A percentile compares a stretch with the other conserved stretches of the same genome.
Conservation (phyloP, 208 protist genomes). For the Trypanosomatidae sp. region DNA sequence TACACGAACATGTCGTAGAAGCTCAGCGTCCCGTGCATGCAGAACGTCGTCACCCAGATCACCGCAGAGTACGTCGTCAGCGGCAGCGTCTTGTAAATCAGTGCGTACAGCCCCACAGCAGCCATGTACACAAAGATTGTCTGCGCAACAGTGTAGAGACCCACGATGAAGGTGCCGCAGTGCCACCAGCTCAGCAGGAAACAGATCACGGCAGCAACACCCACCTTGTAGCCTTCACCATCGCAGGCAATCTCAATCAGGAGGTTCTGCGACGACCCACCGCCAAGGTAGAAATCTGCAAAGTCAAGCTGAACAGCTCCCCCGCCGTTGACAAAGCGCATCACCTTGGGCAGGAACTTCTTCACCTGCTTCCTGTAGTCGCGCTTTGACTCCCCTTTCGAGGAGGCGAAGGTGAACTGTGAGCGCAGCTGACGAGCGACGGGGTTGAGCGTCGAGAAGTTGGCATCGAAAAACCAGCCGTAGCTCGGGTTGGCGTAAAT, state of each 20-base stretch:
- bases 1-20: conserved; percentile 73
- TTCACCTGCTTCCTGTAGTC: conserved; percentile 11
- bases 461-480: conserved; percentile 54
- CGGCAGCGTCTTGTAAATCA: conserved; percentile 39
- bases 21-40: conserved; percentile 55
- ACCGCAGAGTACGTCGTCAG: conserved; percentile 44
- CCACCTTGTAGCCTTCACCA: conserved; percentile 46
- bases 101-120: conserved; percentile 36
- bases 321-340: conserved; percentile 15
- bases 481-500: conserved; percentile 40
- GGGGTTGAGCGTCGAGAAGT: conserved; percentile 34
- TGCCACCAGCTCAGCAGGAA: conserved; percentile 41
- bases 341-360: conserved; percentile 12
- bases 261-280: conserved; percentile 31
- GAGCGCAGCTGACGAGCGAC: conserved; percentile 29
- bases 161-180: conserved; percentile 35
- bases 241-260: conserved; percentile 18
- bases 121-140: conserved; percentile 38
- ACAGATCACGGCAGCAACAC: conserved; percentile 34
- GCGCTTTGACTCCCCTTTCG: background rate
- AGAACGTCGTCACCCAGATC: conserved; percentile 54
- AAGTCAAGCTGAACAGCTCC: background rate
- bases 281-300: conserved; percentile 33
- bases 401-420: conserved; percentile 35
- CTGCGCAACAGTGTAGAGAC: conserved; percentile 37